These are phyloP conservation scores for Boletus mariae DNA, from an alignment of 1,284 basidiomycete genomes.

Conservation along the genomic window DNA sequence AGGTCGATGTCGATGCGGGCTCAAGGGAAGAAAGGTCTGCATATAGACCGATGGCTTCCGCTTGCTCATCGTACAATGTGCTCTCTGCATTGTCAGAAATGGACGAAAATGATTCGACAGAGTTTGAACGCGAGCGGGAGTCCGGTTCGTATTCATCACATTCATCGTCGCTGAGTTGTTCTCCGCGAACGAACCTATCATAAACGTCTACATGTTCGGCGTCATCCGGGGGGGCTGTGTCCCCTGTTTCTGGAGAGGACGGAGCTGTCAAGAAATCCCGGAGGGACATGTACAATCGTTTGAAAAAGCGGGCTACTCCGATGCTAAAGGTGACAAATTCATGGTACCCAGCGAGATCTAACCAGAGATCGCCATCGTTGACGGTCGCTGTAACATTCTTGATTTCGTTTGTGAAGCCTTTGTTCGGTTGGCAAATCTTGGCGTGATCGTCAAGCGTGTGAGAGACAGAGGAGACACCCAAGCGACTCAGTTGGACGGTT, in stretches of 20 bases:
- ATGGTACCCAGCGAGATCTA: slow-evolving; percentile 45
- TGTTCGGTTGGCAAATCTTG: slow-evolving; percentile 11
- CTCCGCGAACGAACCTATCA: slow-evolving; percentile 58
- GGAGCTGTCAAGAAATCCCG: slow-evolving; percentile 24
- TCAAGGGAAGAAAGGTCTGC: slow-evolving; percentile 40
- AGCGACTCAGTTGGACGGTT: slow-evolving; percentile 43
- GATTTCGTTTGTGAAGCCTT: slow-evolving; percentile 51
- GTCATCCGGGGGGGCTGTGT: background rate
- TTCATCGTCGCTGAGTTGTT: slow-evolving; percentile 58
- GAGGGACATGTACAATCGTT: slow-evolving; percentile 32
- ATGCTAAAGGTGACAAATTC: slow-evolving; percentile 40
- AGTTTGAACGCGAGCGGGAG: slow-evolving; percentile 22
- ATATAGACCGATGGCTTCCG: slow-evolving; percentile 41
- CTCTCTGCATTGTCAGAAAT: slow-evolving; percentile 29
- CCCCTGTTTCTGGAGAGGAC: slow-evolving; percentile 1
- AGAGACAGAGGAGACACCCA: slow-evolving; percentile 39
- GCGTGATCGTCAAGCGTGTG: slow-evolving; percentile 24
- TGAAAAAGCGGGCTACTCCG: slow-evolving; percentile 37
- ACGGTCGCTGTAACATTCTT: slow-evolving; percentile 39
- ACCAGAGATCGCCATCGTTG: slow-evolving; percentile 38
- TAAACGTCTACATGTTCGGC: slow-evolving; percentile 38
- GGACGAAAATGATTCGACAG: slow-evolving; percentile 26
- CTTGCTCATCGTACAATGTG: slow-evolving; percentile 21
- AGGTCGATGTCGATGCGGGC: slow-evolving; percentile 34
- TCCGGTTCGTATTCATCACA: slow-evolving; percentile 44